Evolutionary conservation across 257 asterid species (phyloP).

Genomic region (Solanum lycopersicoides): DNA sequence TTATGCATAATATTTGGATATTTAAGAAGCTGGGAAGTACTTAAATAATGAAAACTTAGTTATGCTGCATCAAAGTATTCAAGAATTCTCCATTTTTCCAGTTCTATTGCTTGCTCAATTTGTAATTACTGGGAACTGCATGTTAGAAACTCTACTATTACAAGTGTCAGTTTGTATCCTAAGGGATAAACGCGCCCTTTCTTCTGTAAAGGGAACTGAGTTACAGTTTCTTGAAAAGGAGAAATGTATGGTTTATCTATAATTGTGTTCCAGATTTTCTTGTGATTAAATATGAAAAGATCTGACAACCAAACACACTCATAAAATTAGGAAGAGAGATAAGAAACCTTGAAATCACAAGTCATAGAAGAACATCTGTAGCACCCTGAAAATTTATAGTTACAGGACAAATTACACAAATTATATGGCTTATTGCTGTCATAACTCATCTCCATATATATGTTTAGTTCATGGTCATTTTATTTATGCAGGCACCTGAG

Average conservation of each 20-base stretch:
- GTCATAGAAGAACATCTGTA: background rate
- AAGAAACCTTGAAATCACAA: background rate
- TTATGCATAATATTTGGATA: background rate
- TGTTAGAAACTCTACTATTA: background rate
- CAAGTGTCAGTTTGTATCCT: background rate
- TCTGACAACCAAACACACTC: background rate
- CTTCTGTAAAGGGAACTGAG: background rate
- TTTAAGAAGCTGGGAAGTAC: background rate
- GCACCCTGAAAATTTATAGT: background rate
- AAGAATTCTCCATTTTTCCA: background rate
- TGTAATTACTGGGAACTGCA: background rate
- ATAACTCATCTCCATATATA: background rate
- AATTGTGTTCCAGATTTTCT: background rate
- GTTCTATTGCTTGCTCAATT: background rate
- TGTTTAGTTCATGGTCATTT: background rate
- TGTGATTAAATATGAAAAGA: background rate
- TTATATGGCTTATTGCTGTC: background rate
- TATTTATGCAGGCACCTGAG: slow-evolving; percentile 18
- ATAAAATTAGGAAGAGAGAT: background rate
- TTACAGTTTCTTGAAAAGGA: background rate
- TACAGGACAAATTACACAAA: background rate
- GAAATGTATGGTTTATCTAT: background rate
- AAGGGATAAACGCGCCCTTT: background rate
- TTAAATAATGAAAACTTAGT: background rate
- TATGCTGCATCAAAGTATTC: background rate